These are phyloP conservation scores for Moesziomyces aphidis DNA, from an alignment of 1,284 basidiomycete genomes.

Conservation along the genomic window DNA sequence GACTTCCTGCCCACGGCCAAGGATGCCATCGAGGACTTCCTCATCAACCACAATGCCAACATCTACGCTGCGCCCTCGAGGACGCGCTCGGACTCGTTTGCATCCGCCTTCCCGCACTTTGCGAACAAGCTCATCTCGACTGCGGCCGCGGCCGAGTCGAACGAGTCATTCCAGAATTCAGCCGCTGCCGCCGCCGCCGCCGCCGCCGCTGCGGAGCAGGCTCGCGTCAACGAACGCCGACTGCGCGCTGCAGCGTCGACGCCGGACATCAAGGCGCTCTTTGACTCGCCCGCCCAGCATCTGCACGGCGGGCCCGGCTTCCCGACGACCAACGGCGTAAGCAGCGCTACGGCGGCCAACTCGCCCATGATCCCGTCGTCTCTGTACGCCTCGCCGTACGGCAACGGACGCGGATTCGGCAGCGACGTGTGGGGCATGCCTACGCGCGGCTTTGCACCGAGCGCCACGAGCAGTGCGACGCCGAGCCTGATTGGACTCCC, in stretches of 20 bases:
- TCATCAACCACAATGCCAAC: constrained; percentile 79
- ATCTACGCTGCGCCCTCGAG: constrained; percentile 69
- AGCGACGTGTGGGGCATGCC: constrained; percentile 65
- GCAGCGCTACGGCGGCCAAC: constrained; percentile 40
- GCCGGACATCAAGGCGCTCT: constrained; percentile 93
- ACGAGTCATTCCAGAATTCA: constrained; percentile 57
- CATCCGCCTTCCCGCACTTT: constrained; percentile 95
- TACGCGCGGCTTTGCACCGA: constrained; percentile 41
- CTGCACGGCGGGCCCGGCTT: constrained; percentile 69
- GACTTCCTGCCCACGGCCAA: constrained; percentile 87
- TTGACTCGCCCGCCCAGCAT: constrained; percentile 71
- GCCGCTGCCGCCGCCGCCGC: constrained; percentile 41
- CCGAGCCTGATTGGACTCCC: constrained; percentile 43
- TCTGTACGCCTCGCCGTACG: constrained; percentile 62
- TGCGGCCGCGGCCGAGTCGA: constrained; percentile 48
- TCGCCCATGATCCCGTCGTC: constrained; percentile 56
- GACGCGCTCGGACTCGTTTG: constrained; percentile 83
- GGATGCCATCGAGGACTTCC: constrained; percentile 92
- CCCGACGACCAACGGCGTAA: constrained; percentile 25
- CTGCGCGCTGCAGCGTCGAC: constrained; percentile 86
- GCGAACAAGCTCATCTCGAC: constrained; percentile 82
- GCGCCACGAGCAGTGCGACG: constrained; percentile 32
- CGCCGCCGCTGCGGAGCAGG: constrained; percentile 40
- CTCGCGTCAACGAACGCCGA: constrained; percentile 78
- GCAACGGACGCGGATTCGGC: constrained; percentile 51